These are phyloP conservation scores for Mortierella sp. DNA, from an alignment of 371 early-diverging fungal species.

Conservation along the genomic window DNA sequence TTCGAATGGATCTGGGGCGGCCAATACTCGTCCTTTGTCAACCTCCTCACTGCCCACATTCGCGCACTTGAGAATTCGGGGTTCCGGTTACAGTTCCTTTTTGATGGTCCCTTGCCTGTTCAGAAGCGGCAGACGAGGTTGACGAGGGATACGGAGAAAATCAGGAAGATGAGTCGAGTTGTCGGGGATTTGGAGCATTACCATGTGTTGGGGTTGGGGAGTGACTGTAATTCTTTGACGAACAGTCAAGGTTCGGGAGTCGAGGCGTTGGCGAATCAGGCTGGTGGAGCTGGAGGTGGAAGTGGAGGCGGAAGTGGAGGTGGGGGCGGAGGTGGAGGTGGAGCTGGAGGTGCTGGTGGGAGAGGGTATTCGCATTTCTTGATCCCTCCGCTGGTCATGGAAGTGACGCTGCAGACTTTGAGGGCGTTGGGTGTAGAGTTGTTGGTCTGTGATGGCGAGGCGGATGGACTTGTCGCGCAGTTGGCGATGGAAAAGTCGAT, in stretches of 20 bases:
- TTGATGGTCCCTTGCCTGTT: conserved; percentile 70
- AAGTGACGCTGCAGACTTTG: conserved; percentile 64
- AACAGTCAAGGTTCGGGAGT: background rate
- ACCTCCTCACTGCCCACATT: conserved; percentile 53
- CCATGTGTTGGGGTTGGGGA: conserved; percentile 17
- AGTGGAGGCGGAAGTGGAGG: background rate
- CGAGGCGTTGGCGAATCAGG: conserved; percentile 5
- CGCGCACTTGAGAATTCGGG: conserved; percentile 54
- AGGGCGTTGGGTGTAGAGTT: conserved; percentile 55
- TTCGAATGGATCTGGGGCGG: conserved; percentile 71
- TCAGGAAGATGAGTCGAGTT: conserved; percentile 52
- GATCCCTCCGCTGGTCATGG: conserved; percentile 68
- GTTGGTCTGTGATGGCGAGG: conserved; percentile 65
- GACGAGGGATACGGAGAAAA: conserved; percentile 64
- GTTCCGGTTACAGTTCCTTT: conserved; percentile 62
- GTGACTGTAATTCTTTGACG: background rate
- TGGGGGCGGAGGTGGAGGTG: background rate
- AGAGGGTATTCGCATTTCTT: conserved; percentile 57
- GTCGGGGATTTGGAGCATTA: conserved; percentile 45
- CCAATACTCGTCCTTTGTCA: conserved; percentile 60
- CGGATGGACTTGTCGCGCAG: conserved; percentile 65
- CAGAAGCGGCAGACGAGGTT: conserved; percentile 66
- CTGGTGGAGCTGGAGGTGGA: conserved; percentile 5
- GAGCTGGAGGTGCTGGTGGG: conserved; percentile 19
- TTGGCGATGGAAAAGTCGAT: conserved; percentile 58